Evolutionary conservation across 441 rosid species (phyloP).

Genomic region (Euphorbia schlechtendalii): DNA sequence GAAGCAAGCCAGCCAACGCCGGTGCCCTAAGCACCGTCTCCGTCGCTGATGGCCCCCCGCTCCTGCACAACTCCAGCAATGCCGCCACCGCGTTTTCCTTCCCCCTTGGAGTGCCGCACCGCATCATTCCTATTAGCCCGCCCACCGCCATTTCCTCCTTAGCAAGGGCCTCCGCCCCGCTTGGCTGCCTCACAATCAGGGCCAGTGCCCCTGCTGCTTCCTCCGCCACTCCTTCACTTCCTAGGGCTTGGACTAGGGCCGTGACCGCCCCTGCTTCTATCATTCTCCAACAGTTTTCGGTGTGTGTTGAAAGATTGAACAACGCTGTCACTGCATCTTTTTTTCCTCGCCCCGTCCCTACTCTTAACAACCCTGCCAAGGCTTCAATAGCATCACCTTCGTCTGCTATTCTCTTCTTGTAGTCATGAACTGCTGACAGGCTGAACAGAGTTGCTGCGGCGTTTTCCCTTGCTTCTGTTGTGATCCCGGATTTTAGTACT

Average conservation of each 20-base stretch:
- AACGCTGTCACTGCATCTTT: constrained; percentile 92
- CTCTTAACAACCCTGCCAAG: constrained; percentile 50
- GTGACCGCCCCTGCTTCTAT: constrained; percentile 67
- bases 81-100: constrained; percentile 98
- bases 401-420: constrained; percentile 73
- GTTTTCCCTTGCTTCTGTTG: constrained; percentile 79
- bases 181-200: constrained; percentile 66
- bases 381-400: constrained; percentile 69
- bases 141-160: constrained; percentile 60
- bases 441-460: constrained; percentile 93
- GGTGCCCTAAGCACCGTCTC: constrained; percentile 75
- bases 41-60: constrained; percentile 62
- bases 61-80: constrained; percentile 75
- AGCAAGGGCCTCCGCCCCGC: constrained; percentile 68
- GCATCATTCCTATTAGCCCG: constrained; percentile 72
- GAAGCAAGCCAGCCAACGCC: constrained; percentile 73
- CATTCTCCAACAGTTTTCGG: constrained; percentile 72
- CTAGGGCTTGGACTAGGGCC: constrained; percentile 60
- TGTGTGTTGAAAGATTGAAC: constrained; percentile 76
- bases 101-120: constrained; percentile 81
- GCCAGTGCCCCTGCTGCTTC: constrained; percentile 89
- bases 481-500: constrained; percentile 59
- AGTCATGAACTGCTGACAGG: constrained; percentile 79
- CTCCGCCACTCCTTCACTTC: constrained; percentile 70
- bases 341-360: constrained; percentile 77